Conservation (phyloP, 306 rosid species). For the Vigna nakashimae region DNA sequence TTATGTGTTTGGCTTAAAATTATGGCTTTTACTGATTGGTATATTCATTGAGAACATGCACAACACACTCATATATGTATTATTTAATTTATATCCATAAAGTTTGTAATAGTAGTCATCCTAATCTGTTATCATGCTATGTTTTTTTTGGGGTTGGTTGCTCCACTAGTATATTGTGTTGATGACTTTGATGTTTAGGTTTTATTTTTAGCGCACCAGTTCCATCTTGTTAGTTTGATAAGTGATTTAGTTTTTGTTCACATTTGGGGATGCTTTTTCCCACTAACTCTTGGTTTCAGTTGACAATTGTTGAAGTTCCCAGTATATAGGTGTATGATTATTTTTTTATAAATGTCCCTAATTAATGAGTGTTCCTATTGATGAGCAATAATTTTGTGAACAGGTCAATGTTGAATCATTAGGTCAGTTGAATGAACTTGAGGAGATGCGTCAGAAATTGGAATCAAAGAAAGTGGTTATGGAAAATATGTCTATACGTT, state of each 20-base stretch:
- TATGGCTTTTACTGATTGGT: neutral
- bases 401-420: conserved; percentile 86
- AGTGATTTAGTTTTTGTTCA: conserved; percentile 6
- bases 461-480: conserved; percentile 68
- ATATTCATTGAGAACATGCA: neutral
- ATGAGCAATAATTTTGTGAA: conserved; percentile 61
- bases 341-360: neutral
- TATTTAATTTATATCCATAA: neutral
- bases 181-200: neutral
- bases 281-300: conserved; percentile 18
- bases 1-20: neutral
- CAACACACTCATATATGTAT: neutral
- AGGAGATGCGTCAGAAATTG: conserved; percentile 77
- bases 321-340: conserved; percentile 1
- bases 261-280: neutral
- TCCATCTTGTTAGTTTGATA: conserved; percentile 2
- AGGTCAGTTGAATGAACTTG: conserved; percentile 74
- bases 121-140: neutral
- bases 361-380: conserved; percentile 38
- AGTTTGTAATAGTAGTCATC: neutral
- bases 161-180: neutral
- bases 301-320: neutral
- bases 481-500: conserved; percentile 59
- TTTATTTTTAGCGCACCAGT: conserved; percentile 1
- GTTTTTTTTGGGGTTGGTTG: neutral